Conservation (phyloP, 2,329 filamentous ascomycete genomes). For the Colletotrichum karsti region DNA sequence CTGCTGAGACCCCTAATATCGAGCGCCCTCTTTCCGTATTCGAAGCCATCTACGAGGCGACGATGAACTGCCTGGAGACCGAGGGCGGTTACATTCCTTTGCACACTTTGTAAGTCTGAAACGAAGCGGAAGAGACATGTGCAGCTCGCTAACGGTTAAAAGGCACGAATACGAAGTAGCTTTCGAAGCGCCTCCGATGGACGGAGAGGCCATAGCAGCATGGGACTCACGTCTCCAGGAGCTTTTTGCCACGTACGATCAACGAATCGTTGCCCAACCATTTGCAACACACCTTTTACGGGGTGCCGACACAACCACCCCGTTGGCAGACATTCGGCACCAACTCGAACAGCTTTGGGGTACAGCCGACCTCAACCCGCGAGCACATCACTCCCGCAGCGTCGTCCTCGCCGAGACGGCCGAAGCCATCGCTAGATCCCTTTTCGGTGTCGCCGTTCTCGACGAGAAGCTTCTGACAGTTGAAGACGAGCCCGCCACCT, state of each 20-base stretch:
- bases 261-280: constrained; percentile 23
- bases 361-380: neutral
- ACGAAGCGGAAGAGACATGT: neutral
- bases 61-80: constrained; percentile 9
- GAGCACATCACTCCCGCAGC: constrained; percentile 17
- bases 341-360: constrained; percentile 24
- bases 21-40: constrained; percentile 16
- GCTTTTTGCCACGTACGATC: constrained; percentile 2
- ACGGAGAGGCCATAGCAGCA: neutral
- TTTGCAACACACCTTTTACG: neutral
- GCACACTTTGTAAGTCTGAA: constrained; percentile 17
- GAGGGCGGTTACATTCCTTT: constrained; percentile 20
- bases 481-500: constrained; percentile 14
- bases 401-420: constrained; percentile 25
- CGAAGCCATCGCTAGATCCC: constrained; percentile 25
- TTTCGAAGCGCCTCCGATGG: constrained; percentile 27
- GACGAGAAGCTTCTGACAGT: constrained; percentile 11
- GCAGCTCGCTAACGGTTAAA: neutral
- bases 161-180: constrained; percentile 28
- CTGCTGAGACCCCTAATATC: constrained; percentile 2
- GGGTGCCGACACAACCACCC: neutral
- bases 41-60: constrained; percentile 16
- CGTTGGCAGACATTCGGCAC: constrained; percentile 14
- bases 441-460: constrained; percentile 23
- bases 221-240: constrained; percentile 27